Conservation (phyloP, 2,329 filamentous ascomycete genomes). For the Hymenoscyphus albidus region DNA sequence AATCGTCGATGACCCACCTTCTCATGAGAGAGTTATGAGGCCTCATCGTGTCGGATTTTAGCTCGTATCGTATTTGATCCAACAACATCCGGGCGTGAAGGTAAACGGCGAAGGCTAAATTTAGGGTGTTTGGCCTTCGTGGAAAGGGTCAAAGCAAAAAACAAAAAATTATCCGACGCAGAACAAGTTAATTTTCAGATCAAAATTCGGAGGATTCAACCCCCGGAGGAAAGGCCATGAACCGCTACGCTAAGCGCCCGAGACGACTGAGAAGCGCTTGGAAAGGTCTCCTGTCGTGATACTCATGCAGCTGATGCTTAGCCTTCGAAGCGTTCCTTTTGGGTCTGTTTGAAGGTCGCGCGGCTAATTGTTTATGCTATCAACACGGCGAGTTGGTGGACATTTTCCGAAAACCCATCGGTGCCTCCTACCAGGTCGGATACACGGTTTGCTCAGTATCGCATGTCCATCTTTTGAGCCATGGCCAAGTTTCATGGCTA, state of each 20-base stretch:
- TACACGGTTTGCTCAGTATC: no score
- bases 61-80: background rate
- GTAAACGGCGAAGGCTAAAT: background rate
- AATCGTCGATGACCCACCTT: no score
- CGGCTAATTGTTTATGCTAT: background rate
- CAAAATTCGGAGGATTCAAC: background rate
- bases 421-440: no score
- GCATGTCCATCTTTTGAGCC: no score
- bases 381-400: background rate
- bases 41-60: background rate
- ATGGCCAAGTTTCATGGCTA: no score
- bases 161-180: background rate
- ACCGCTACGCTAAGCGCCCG: slow-evolving; percentile 1
- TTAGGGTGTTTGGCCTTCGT: background rate
- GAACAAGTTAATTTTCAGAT: background rate
- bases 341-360: slow-evolving; percentile 2
- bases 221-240: background rate
- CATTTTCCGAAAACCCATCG: background rate
- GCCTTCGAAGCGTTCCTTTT: background rate
- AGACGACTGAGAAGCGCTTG: background rate
- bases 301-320: background rate
- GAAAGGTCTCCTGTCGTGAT: background rate
- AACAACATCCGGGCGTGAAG: background rate
- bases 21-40: background rate
- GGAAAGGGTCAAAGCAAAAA: background rate